These are phyloP conservation scores for Selaginella tamariscina DNA, from an alignment of 75 land plant genomes.

Conservation along the genomic window DNA sequence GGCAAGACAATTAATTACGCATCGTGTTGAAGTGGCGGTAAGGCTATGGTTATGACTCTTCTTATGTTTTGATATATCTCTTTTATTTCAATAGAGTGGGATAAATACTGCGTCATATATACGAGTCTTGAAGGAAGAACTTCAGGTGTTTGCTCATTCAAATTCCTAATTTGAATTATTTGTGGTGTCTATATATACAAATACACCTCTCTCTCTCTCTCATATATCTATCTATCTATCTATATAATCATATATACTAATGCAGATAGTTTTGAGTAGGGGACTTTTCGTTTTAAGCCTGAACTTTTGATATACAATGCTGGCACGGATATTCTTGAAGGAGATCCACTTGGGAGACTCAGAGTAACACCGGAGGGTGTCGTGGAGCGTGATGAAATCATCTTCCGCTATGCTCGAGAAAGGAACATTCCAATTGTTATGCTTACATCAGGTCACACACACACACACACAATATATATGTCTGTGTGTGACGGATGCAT, in stretches of 20 bases:
- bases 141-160: too few relatives aligned
- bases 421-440: conserved; percentile 67
- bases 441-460: conserved; percentile 99
- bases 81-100: background rate
- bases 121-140: background rate
- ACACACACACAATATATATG: background rate
- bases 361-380: conserved; percentile 42
- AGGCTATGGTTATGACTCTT: background rate
- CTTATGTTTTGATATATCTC: background rate
- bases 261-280: too few relatives aligned
- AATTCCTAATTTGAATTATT: too few relatives aligned
- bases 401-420: conserved; percentile 62
- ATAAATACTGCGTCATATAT: background rate
- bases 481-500: background rate
- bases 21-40: conserved; percentile 64
- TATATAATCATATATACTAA: too few relatives aligned
- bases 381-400: conserved; percentile 64
- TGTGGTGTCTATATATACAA: too few relatives aligned
- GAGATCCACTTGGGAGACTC: conserved; percentile 82
- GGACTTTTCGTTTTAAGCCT: too few relatives aligned
- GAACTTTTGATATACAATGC: conserved; percentile 89
- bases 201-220: too few relatives aligned
- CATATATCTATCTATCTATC: too few relatives aligned
- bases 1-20: conserved; percentile 51
- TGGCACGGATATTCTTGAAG: conserved; percentile 94